These are phyloP conservation scores for Yamadazyma conglobata DNA, from an alignment of 1,139 yeast species.

Conservation along the genomic window DNA sequence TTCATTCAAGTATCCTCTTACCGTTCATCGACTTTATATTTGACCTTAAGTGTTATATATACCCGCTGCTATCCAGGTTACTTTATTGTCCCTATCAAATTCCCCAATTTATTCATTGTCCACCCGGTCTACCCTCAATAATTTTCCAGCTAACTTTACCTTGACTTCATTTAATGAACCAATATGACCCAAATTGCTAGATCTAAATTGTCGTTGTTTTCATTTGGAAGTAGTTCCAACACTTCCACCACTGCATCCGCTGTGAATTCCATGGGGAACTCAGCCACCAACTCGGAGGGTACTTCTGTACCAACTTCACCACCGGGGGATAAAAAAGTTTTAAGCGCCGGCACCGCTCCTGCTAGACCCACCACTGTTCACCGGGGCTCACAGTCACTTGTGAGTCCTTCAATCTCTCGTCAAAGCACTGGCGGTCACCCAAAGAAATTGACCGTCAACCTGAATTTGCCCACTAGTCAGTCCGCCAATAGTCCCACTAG, in stretches of 20 bases:
- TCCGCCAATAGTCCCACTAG: conserved; percentile 8
- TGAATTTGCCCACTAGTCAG: conserved; percentile 5
- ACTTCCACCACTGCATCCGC: too few species aligned
- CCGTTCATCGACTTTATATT: too few species aligned
- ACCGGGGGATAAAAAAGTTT: conserved; percentile 1
- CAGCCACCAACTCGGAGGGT: neutral
- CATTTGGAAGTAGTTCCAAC: conserved; percentile 16
- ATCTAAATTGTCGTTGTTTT: conserved; percentile 20
- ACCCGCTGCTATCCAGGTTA: too few species aligned
- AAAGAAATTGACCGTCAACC: conserved; percentile 3
- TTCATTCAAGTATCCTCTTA: too few species aligned
- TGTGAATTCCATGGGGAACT: neutral
- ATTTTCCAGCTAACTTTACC: too few species aligned
- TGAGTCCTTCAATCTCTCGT: too few species aligned
- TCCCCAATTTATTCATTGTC: too few species aligned
- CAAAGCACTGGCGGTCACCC: conserved; percentile 2
- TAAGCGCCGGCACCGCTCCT: conserved; percentile 2
- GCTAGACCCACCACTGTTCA: conserved; percentile 1
- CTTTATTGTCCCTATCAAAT: too few species aligned
- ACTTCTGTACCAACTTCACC: conserved; percentile 2
- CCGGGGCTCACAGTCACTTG: neutral
- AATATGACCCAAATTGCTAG: conserved; percentile 15
- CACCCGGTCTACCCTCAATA: too few species aligned
- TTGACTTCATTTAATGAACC: too few species aligned
- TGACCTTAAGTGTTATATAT: too few species aligned